These are phyloP conservation scores for Zostera marina DNA, from an alignment of 116 monocot species.

Conservation along the genomic window DNA sequence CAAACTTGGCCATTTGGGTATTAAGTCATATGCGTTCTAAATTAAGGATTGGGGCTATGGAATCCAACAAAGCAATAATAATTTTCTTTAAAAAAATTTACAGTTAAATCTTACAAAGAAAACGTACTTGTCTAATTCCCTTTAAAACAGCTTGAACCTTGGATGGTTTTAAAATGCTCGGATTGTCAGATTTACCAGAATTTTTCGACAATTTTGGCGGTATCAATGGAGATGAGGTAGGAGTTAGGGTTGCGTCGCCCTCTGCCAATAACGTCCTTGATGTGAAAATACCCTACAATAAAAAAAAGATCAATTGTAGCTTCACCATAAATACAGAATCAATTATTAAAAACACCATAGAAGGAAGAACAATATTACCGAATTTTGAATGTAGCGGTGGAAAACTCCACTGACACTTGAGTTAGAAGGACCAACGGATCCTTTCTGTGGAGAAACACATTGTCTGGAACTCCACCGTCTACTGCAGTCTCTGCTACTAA, in stretches of 20 bases:
- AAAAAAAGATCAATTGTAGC: neutral
- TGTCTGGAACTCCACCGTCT: neutral
- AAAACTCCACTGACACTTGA: neutral
- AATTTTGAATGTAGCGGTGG: constrained; percentile 2
- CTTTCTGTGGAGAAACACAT: neutral
- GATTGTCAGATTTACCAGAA: constrained; percentile 2
- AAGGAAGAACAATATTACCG: neutral
- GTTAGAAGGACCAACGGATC: neutral
- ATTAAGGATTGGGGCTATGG: too few species aligned
- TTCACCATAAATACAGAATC: neutral
- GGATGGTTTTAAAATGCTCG: constrained; percentile 8
- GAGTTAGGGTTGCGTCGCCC: constrained; percentile 10
- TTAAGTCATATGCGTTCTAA: too few species aligned
- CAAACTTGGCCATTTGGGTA: too few species aligned
- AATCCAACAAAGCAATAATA: neutral
- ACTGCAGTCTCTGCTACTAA: neutral
- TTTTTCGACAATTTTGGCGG: constrained; percentile 6
- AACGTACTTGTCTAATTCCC: constrained; percentile 18
- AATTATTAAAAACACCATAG: neutral
- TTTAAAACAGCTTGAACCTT: constrained; percentile 22
- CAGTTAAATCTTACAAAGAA: neutral
- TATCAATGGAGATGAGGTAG: constrained; percentile 19
- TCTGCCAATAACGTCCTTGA: constrained; percentile 11
- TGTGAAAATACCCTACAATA: constrained; percentile 10
- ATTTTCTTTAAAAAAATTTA: neutral